Conservation (phyloP, 768 basidiomycete species). For the Lentinula lateritia region DNA sequence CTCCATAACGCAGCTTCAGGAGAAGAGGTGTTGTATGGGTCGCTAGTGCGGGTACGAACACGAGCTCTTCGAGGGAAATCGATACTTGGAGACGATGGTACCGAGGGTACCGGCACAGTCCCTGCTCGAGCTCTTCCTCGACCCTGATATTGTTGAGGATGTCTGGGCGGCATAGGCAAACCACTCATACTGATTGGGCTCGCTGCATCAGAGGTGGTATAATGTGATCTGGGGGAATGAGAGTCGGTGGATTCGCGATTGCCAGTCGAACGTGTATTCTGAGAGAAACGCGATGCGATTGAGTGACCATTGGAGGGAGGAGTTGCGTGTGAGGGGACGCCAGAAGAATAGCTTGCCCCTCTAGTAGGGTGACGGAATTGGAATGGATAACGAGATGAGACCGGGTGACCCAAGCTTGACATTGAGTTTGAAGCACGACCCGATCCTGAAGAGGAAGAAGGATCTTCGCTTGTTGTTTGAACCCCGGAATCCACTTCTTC, state of each 20-base stretch:
- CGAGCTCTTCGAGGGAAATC: constrained; percentile 14
- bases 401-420: constrained; percentile 79
- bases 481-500: constrained; percentile 35
- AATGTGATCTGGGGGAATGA: constrained; percentile 38
- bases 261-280: constrained; percentile 55
- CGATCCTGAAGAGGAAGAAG: constrained; percentile 37
- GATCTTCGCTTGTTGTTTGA: constrained; percentile 37
- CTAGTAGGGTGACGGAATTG: constrained; percentile 50
- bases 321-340: constrained; percentile 32
- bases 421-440: constrained; percentile 74
- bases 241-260: constrained; percentile 60
- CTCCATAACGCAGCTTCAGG: constrained; percentile 7
- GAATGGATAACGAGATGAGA: constrained; percentile 68
- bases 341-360: constrained; percentile 36
- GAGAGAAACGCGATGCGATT: constrained; percentile 36
- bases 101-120: constrained; percentile 22
- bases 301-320: constrained; percentile 32
- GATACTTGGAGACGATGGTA: constrained; percentile 11
- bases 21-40: constrained; percentile 16
- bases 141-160: constrained; percentile 23
- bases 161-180: constrained; percentile 39
- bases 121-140: constrained; percentile 25
- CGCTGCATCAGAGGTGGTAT: constrained; percentile 26
- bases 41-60: constrained; percentile 21
- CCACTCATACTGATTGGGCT: constrained; percentile 29